phyloP scores from a whole-genome alignment of 441 rosid species.

The Pelargonium australe region DNA sequence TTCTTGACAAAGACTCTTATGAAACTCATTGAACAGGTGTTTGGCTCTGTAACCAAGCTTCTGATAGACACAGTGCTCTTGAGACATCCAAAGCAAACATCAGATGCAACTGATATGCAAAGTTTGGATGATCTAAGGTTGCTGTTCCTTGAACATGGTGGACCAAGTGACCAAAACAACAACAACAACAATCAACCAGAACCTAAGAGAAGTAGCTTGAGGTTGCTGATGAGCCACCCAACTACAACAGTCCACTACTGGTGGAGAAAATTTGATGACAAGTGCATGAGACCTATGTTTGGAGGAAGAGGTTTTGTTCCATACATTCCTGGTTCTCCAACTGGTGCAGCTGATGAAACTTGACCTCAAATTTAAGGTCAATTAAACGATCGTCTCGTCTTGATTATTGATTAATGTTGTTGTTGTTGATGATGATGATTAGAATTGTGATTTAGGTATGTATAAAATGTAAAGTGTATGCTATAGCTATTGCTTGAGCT shows the following conservation, averaged over 20 bases:
- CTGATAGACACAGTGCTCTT: slow-evolving; percentile 46
- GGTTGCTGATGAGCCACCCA: slow-evolving; percentile 45
- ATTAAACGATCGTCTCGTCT: too few species aligned
- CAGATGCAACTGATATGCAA: slow-evolving; percentile 36
- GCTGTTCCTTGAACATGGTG: slow-evolving; percentile 39
- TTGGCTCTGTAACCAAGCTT: slow-evolving; percentile 64
- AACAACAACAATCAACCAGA: slow-evolving; percentile 15
- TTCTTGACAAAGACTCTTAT: neutral
- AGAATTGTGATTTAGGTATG: too few species aligned
- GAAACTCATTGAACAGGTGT: slow-evolving; percentile 34
- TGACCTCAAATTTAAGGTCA: neutral
- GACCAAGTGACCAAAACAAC: slow-evolving; percentile 24
- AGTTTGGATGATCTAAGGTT: slow-evolving; percentile 53
- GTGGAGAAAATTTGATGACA: slow-evolving; percentile 68
- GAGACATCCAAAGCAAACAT: slow-evolving; percentile 29
- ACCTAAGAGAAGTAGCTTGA: slow-evolving; percentile 32
- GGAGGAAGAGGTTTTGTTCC: slow-evolving; percentile 54
- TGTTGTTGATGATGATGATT: too few species aligned
- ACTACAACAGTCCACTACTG: slow-evolving; percentile 46
- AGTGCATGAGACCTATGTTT: slow-evolving; percentile 63
- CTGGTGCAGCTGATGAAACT: slow-evolving; percentile 30
- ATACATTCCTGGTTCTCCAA: slow-evolving; percentile 31
- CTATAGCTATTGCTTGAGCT: too few species aligned
- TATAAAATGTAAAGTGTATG: too few species aligned
- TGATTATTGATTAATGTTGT: too few species aligned